These are phyloP conservation scores for Aspergillus pseudoviridinutans DNA, from an alignment of 2,329 filamentous ascomycete genomes.

Conservation along the genomic window DNA sequence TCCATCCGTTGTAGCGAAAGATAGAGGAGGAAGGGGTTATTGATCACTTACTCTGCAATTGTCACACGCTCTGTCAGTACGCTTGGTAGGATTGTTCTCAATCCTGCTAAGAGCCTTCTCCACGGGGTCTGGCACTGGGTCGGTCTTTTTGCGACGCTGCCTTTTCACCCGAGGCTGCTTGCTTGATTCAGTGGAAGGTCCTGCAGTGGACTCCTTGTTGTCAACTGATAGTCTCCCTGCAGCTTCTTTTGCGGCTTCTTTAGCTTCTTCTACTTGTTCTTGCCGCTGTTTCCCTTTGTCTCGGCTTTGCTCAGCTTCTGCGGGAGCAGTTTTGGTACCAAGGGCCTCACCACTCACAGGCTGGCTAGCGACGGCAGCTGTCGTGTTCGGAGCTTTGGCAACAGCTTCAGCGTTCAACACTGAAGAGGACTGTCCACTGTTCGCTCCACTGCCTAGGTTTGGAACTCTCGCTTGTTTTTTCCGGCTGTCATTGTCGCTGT, in stretches of 20 bases:
- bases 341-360: background rate
- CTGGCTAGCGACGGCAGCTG: background rate
- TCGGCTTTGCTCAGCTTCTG: background rate
- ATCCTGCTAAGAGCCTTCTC: conserved; percentile 15
- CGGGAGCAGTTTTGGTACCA: background rate
- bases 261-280: background rate
- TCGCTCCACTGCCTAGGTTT: background rate
- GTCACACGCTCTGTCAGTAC: conserved; percentile 26
- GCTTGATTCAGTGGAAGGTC: conserved; percentile 43
- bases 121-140: conserved; percentile 22
- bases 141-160: conserved; percentile 10
- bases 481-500: background rate
- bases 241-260: background rate
- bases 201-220: background rate
- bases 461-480: background rate
- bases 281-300: background rate
- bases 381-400: background rate
- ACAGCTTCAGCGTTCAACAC: background rate
- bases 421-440: background rate
- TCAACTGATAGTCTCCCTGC: background rate
- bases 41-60: conserved; percentile 24
- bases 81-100: conserved; percentile 3
- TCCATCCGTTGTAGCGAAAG: background rate
- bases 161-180: conserved; percentile 35
- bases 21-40: background rate